Evolutionary conservation across 2,329 filamentous ascomycete genomes (phyloP).

Genomic region (Phialemoniopsis sp.): DNA sequence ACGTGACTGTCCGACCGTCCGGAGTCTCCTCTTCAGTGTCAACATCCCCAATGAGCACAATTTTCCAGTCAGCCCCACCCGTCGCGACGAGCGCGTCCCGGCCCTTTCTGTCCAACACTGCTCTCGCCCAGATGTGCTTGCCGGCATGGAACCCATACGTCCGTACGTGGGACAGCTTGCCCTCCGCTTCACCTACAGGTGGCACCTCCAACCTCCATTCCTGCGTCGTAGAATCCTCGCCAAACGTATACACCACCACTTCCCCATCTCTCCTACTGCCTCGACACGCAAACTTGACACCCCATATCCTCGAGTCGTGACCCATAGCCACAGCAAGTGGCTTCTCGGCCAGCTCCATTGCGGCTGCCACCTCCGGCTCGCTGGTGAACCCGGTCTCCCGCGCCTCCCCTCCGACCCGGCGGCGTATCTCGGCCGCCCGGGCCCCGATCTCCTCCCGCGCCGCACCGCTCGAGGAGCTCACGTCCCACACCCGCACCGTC

Average conservation of each 20-base stretch:
- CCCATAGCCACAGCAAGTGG: slow-evolving; percentile 74
- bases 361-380: slow-evolving; percentile 18
- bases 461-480: slow-evolving; percentile 37
- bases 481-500: slow-evolving; percentile 84
- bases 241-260: slow-evolving; percentile 67
- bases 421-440: not conserved
- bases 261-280: slow-evolving; percentile 6
- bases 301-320: slow-evolving; percentile 88
- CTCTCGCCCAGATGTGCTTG: slow-evolving; percentile 86
- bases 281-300: slow-evolving; percentile 56
- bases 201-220: slow-evolving; percentile 59
- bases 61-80: slow-evolving; percentile 80
- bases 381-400: slow-evolving; percentile 62
- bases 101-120: slow-evolving; percentile 27
- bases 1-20: no score
- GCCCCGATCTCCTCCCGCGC: slow-evolving; percentile 7
- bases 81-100: slow-evolving; percentile 52
- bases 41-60: slow-evolving; percentile 39
- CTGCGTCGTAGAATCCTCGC: slow-evolving; percentile 78
- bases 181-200: slow-evolving; percentile 2
- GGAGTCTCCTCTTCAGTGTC: no score
- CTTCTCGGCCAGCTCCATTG: slow-evolving; percentile 23
- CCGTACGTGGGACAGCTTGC: slow-evolving; percentile 43
- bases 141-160: slow-evolving; percentile 68
- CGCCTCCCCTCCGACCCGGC: slow-evolving; percentile 21